A percentile compares a stretch with the other conserved stretches of the same genome.
phyloP scores from a whole-genome alignment of 2,329 filamentous ascomycete genomes.

The Pseudopyricularia cyperi region DNA sequence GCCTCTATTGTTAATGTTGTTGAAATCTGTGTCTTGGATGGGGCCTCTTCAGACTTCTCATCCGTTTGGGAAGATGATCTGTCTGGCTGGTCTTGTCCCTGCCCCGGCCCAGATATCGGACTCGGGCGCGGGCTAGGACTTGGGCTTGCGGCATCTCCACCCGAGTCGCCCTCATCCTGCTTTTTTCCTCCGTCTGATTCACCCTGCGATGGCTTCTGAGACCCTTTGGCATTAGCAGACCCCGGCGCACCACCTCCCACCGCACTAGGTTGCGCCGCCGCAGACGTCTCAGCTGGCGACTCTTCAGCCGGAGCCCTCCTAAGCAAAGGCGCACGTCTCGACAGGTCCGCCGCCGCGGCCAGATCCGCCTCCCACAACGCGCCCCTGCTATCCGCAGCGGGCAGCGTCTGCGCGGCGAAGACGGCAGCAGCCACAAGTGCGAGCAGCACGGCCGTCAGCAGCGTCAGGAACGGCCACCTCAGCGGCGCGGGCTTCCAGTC shows the following conservation, averaged over 20 bases:
- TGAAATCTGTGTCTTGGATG: not conserved
- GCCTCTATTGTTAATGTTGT: not conserved
- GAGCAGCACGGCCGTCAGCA: slow-evolving; percentile 28
- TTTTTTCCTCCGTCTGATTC: not conserved
- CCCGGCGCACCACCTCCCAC: not conserved
- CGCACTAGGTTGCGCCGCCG: not conserved
- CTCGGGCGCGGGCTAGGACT: not conserved
- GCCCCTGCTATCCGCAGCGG: not conserved
- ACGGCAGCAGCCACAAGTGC: slow-evolving; percentile 23
- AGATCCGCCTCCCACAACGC: not conserved
- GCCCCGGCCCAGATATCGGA: not conserved
- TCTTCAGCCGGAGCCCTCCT: not conserved
- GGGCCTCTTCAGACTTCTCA: too few relatives aligned
- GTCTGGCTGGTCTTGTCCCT: not conserved
- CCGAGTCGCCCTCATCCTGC: not conserved
- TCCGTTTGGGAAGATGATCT: too few relatives aligned
- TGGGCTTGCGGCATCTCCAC: not conserved
- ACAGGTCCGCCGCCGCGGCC: not conserved
- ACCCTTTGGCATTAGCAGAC: not conserved
- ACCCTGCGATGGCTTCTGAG: not conserved
- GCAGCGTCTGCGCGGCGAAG: not conserved
- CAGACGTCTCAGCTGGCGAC: not conserved
- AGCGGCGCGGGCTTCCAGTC: slow-evolving; percentile 2
- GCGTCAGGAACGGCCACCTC: slow-evolving; percentile 29
- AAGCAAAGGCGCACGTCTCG: not conserved